Evolutionary conservation across 2,329 filamentous ascomycete species (phyloP).

Genomic region (Niveomyces coronatus): DNA sequence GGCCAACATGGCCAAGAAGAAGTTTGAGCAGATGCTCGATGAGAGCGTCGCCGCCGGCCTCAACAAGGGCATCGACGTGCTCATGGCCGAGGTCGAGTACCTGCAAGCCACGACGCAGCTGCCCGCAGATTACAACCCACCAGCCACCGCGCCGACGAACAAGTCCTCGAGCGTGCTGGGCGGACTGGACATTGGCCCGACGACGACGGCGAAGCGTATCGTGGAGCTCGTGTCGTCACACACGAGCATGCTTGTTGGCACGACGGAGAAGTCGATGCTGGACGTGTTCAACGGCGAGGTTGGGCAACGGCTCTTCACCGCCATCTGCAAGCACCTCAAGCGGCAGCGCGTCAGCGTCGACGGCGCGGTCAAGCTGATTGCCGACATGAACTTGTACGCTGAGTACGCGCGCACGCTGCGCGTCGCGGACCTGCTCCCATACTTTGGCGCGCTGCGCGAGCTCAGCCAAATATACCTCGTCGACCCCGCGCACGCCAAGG

Average conservation of each 20-base stretch:
- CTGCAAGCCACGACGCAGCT: constrained; percentile 80
- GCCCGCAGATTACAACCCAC: constrained; percentile 84
- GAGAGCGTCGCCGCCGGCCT: constrained; percentile 91
- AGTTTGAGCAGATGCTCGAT: constrained; percentile 97
- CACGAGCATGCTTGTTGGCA: constrained; percentile 85
- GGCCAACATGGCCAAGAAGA: constrained; percentile 90
- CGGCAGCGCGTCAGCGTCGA: constrained; percentile 84
- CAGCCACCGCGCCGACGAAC: constrained; percentile 14
- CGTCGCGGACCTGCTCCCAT: constrained; percentile 75
- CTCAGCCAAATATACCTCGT: constrained; percentile 94
- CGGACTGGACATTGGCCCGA: constrained; percentile 52
- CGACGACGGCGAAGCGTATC: constrained; percentile 65
- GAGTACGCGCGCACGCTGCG: constrained; percentile 70
- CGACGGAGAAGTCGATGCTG: constrained; percentile 94
- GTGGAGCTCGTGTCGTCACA: constrained; percentile 81
- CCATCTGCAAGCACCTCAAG: constrained; percentile 95
- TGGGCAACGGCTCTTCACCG: constrained; percentile 80
- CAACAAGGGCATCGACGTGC: constrained; percentile 94
- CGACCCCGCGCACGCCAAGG: constrained; percentile 72
- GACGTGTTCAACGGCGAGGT: constrained; percentile 99
- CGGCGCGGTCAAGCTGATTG: constrained; percentile 85
- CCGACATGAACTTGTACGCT: constrained; percentile 92
- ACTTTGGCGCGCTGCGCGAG: constrained; percentile 86
- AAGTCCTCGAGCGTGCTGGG: constrained; percentile 17
- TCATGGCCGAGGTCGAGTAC: constrained; percentile 98